Base-by-base conservation (phyloP, 148 eudicot genomes). In the Fagopyrum homotropicum region DNA sequence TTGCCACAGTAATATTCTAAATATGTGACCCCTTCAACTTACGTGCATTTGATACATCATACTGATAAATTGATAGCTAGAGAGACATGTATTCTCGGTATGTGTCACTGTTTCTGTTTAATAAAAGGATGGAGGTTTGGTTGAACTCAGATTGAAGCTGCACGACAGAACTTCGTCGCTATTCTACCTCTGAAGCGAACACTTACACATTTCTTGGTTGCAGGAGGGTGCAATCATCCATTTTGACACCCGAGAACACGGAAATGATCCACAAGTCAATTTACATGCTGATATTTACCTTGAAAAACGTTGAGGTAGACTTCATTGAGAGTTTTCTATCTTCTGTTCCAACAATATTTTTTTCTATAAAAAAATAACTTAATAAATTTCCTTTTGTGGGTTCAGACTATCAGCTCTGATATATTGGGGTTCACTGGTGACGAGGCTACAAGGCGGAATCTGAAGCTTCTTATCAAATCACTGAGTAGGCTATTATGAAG, bases 221-320 rank as follows among this genome's bases (percentile, higher is more conserved):
- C 90, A 93, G 97, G 74, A 85, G 80, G 83, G 89, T 90, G 82
- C 90, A 93, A 40, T 82, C 91, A 17, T 80, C 97, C 72, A 85
- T 93, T 72, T 77, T 93, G 91, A 93, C 98, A 73, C 95, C 97
- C 1, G 97, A 93, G 80, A 91, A 89, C 81, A 88, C 98, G 9
- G 97, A 93, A 77, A 79, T 91, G 83, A 87, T 93, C 76, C 92
- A 87, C 86, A 93, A 93, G 82, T 93, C 98, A 51, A 88, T 93
- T 45, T 89, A 89, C 73, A 87, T 88, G 74, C 89, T 91, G 35
- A 83, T 89, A 76, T 89, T 89, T 85, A 93, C 97, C 45, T 78
- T 91, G 83, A 93, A 91, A 86, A 93, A 93, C 78, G 85, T 93
- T 47, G 98, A 91, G 91, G 97, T 91, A 73, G 35, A 75, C 11